These are phyloP conservation scores for Cubamyces sp. DNA, from an alignment of 768 basidiomycete genomes.

Conservation along the genomic window DNA sequence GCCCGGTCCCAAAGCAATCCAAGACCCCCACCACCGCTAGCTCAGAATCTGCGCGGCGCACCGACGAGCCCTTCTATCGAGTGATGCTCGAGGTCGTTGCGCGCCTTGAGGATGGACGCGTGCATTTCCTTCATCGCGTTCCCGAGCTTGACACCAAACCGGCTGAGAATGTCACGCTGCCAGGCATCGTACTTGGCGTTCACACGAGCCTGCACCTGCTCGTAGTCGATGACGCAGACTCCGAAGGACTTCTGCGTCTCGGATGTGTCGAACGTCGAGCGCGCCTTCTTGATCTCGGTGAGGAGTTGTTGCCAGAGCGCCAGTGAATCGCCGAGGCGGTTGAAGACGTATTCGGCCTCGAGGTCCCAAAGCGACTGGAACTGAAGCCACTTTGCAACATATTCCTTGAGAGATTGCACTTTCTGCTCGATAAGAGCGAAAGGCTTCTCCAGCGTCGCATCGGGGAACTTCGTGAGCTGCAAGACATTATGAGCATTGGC, in stretches of 20 bases:
- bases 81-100: slow-evolving; percentile 95
- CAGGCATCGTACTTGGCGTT: slow-evolving; percentile 99
- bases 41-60: slow-evolving; percentile 44
- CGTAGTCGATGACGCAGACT: slow-evolving; percentile 94
- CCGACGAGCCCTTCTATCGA: slow-evolving; percentile 90
- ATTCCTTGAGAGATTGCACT: slow-evolving; percentile 83
- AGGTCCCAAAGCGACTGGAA: slow-evolving; percentile 99
- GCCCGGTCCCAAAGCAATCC: slow-evolving; percentile 5
- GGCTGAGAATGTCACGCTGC: slow-evolving; percentile 92
- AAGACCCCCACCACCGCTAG: not conserved
- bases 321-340: slow-evolving; percentile 91
- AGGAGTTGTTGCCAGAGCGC: slow-evolving; percentile 94
- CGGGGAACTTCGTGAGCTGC: slow-evolving; percentile 75
- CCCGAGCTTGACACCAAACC: slow-evolving; percentile 92
- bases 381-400: slow-evolving; percentile 97
- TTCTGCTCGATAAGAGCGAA: slow-evolving; percentile 88
- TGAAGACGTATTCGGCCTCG: slow-evolving; percentile 96
- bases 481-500: slow-evolving; percentile 15
- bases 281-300: slow-evolving; percentile 95
- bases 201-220: slow-evolving; percentile 95
- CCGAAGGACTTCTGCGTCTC: slow-evolving; percentile 93
- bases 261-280: slow-evolving; percentile 95
- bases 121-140: slow-evolving; percentile 99
- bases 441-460: slow-evolving; percentile 76
- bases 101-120: slow-evolving; percentile 86